Percentiles rank a stretch among this genome's conserved stretches.
Conservation (phyloP, 768 basidiomycete species). For the Candolleomyces aberdarensis region DNA sequence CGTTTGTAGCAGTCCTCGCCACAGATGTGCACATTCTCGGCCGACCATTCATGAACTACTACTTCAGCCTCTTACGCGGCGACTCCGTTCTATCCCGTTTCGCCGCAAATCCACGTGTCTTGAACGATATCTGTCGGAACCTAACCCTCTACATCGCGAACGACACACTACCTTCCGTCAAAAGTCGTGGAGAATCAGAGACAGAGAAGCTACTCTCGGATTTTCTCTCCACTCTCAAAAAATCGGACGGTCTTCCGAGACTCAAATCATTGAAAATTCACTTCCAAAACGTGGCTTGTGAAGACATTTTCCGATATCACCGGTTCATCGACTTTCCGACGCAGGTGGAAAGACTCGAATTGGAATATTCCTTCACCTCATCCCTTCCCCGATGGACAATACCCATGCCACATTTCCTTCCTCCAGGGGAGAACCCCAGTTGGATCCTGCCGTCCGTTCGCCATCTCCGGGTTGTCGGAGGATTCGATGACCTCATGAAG, state of each 20-base stretch:
- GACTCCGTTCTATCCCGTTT: not conserved
- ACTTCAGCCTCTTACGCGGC: not conserved
- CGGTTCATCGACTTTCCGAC: constrained; percentile 6
- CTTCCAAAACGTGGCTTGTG: constrained; percentile 5
- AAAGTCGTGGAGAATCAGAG: not conserved
- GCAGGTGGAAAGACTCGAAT: not conserved
- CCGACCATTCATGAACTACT: not conserved
- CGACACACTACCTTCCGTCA: not conserved
- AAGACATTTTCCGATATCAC: constrained; percentile 1
- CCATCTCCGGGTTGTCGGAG: constrained; percentile 4
- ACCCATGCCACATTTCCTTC: constrained; percentile 1
- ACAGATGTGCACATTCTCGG: not conserved
- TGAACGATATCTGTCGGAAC: not conserved
- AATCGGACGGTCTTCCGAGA: not conserved
- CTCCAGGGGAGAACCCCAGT: not conserved
- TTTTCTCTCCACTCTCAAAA: not conserved
- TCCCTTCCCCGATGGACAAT: constrained; percentile 4
- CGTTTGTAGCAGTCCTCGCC: not conserved
- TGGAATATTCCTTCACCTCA: constrained; percentile 2
- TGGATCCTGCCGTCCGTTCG: constrained; percentile 5
- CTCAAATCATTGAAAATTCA: not conserved
- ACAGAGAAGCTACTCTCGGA: constrained; percentile 7
- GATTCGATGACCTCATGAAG: constrained; percentile 4
- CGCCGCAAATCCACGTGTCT: not conserved
- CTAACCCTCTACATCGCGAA: not conserved